A percentile compares a stretch with the other conserved stretches of the same genome.
phyloP scores from a whole-genome alignment of 2,329 filamentous ascomycete species.

The Aspergillus brunneoviolaceus region DNA sequence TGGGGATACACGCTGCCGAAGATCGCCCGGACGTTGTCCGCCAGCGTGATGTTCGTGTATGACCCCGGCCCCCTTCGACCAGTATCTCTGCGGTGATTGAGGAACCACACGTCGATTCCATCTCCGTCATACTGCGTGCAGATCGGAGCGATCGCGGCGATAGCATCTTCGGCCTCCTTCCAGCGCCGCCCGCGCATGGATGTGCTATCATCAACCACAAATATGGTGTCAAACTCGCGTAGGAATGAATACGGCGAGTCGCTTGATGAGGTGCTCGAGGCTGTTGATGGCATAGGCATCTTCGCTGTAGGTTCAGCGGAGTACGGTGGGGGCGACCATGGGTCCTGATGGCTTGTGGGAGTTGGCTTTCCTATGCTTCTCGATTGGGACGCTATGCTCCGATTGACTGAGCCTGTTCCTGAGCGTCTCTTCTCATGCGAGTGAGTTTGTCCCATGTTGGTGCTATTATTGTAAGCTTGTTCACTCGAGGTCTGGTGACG shows the following conservation, averaged over 20 bases:
- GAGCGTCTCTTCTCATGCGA: neutral
- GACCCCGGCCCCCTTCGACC: constrained; percentile 47
- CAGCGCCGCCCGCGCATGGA: constrained; percentile 80
- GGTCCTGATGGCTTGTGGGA: neutral
- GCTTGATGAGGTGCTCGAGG: constrained; percentile 21
- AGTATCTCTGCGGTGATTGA: constrained; percentile 64
- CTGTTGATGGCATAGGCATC: constrained; percentile 28
- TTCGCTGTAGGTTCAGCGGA: constrained; percentile 3
- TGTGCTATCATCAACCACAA: constrained; percentile 88
- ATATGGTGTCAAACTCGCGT: constrained; percentile 76
- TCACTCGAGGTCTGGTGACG: neutral
- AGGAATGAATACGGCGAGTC: constrained; percentile 78
- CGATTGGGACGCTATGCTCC: neutral
- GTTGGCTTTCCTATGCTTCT: neutral
- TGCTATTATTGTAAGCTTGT: neutral
- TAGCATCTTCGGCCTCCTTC: constrained; percentile 69
- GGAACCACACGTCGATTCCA: constrained; percentile 87
- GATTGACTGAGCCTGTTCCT: neutral
- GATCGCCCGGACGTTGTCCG: constrained; percentile 62
- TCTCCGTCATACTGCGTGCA: constrained; percentile 77
- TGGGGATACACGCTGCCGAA: constrained; percentile 67
- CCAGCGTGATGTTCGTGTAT: constrained; percentile 64
- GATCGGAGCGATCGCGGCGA: constrained; percentile 74
- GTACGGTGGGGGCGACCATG: constrained; percentile 24
- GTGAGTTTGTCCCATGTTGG: neutral